These are phyloP conservation scores for Setaria italica DNA, from an alignment of 202 grass and related monocot genomes.

Conservation along the genomic window DNA sequence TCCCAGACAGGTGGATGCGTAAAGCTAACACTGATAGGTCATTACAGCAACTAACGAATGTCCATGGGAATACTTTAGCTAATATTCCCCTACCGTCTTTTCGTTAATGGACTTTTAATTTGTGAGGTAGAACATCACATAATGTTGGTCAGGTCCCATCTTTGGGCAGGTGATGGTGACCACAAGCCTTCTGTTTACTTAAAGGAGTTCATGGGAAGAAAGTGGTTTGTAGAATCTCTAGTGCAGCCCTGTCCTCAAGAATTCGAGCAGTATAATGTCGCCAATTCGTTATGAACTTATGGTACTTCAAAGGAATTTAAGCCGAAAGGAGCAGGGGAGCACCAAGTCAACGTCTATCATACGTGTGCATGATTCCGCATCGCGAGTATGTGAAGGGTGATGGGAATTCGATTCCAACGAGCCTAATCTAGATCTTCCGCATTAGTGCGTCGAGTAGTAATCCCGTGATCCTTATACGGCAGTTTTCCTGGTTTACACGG, in stretches of 20 bases:
- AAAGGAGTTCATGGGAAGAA: neutral
- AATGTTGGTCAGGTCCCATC: neutral
- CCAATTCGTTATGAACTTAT: neutral
- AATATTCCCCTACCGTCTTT: neutral
- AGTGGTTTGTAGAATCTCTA: too few relatives aligned
- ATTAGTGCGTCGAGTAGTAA: too few relatives aligned
- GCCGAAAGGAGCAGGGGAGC: neutral
- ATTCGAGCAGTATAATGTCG: neutral
- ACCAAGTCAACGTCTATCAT: conserved; percentile 28
- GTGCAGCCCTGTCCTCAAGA: neutral
- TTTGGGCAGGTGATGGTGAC: neutral
- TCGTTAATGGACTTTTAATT: neutral
- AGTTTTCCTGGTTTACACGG: too few relatives aligned
- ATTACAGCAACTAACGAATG: conserved; percentile 22
- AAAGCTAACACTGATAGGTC: conserved; percentile 7
- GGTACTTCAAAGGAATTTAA: neutral
- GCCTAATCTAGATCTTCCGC: too few relatives aligned
- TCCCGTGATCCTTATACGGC: too few relatives aligned
- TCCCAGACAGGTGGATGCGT: neutral
- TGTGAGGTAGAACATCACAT: conserved; percentile 36
- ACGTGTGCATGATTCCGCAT: too few relatives aligned
- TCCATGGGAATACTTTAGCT: conserved; percentile 2
- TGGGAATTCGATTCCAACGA: too few relatives aligned
- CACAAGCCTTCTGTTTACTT: neutral
- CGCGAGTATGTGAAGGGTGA: too few relatives aligned